Evolutionary conservation across 148 eudicot genomes (phyloP), one percentile per base, ranked within the genome.

Genomic region (Rhododendron kiyosumense): DNA sequence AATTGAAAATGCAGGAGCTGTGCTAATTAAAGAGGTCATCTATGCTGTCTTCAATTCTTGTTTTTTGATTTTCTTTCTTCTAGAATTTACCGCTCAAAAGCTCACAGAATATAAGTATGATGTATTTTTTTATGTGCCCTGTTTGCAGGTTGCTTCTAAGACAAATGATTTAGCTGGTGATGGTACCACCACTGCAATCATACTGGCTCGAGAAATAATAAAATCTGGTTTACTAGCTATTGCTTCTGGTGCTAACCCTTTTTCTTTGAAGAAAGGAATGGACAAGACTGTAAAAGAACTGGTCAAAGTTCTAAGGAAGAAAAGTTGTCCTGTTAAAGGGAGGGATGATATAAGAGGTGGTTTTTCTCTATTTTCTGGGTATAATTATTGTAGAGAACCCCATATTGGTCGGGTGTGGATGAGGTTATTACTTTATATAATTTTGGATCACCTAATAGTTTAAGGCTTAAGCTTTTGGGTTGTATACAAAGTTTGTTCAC

Each of bases 121-220:
- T 26, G 74, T 73, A 18, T 32, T 69, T 20, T 41, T 76, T 52
- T 63, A 7, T 73, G 86, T 84, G 81, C 76, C 78, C 41, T 81
- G 77, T 88, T 82, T 84, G 84, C 92, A 96, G 99, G 99, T 96
- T 85, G 99, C 99, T 86, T 90, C 91, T 79, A 96, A 95, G 90
- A 95, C 95, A 75, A 96, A 96, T 93, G 91, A 89, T 90, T 90
- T 91, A 85, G 98, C 97, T 85, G 99, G 99, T 77, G 99, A 96
- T 91, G 99, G 99, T 78, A 96, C 98, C 17, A 94, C 99, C 20
- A 96, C 99, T 82, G 99, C 99, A 84, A 93, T 96, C 48, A 87
- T 96, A 86, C 85, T 96, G 87, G 98, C 98, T 86, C 92, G 98
- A 80, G 99, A 93, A 87, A 95, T 96, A 87, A 90, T 96, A 30